phyloP scores from a whole-genome alignment of 2,329 filamentous ascomycete genomes.

The Fusarium brachygibbosum region DNA sequence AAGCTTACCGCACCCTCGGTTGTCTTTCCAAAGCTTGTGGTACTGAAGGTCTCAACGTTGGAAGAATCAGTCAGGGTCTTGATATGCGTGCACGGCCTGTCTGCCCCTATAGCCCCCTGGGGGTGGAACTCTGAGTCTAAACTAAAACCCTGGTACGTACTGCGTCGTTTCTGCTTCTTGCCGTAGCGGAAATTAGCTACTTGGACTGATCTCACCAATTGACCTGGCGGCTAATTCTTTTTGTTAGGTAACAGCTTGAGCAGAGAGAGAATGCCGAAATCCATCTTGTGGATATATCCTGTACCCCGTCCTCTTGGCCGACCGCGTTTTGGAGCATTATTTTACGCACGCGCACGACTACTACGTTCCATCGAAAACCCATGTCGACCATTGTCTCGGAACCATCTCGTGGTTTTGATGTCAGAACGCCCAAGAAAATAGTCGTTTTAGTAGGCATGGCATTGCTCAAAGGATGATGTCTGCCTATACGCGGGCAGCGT shows the following conservation, averaged over 20 bases:
- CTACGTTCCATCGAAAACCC: conserved; percentile 23
- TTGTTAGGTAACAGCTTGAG: background rate
- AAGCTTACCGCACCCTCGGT: background rate
- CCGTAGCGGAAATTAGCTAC: conserved; percentile 6
- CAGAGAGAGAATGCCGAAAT: background rate
- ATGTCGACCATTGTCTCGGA: conserved; percentile 17
- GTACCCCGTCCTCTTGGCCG: conserved; percentile 23
- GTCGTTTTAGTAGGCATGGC: background rate
- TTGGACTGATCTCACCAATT: conserved; percentile 17
- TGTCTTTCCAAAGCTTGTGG: conserved; percentile 13
- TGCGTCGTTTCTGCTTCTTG: conserved; percentile 12
- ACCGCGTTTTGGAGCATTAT: conserved; percentile 12
- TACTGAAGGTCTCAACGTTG: conserved; percentile 1
- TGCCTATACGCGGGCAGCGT: background rate
- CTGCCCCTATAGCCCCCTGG: conserved; percentile 9
- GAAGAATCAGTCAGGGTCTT: conserved; percentile 15
- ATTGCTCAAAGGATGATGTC: background rate
- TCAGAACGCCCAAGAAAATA: background rate
- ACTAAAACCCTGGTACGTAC: conserved; percentile 11
- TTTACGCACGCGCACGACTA: conserved; percentile 10
- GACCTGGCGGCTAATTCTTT: conserved; percentile 23
- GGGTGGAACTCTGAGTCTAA: conserved; percentile 8
- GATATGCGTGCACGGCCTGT: background rate
- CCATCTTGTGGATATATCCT: conserved; percentile 26
- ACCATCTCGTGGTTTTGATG: conserved; percentile 15